Evolutionary conservation across 2,329 filamentous ascomycete species (phyloP).

Genomic region (Xylariomycetidae sp.): DNA sequence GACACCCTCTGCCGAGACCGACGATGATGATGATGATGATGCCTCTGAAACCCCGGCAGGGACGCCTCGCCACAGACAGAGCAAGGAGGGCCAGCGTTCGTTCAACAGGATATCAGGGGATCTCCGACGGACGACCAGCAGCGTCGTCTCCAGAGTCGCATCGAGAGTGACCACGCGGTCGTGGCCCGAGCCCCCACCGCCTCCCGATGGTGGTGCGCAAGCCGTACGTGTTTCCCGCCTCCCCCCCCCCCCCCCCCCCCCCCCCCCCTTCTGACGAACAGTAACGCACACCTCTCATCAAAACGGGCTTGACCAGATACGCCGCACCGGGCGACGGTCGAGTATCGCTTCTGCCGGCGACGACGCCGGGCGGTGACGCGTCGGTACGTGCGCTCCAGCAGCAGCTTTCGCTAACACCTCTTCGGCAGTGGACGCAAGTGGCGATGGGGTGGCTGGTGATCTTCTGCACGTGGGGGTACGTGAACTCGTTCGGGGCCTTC

Average conservation of each 20-base stretch:
- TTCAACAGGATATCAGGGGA: too few relatives aligned
- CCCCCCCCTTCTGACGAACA: background rate
- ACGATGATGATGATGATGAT: too few relatives aligned
- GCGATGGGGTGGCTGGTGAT: conserved; percentile 32
- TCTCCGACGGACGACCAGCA: background rate
- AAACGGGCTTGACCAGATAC: background rate
- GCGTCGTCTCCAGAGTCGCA: conserved; percentile 19
- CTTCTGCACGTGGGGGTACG: conserved; percentile 40
- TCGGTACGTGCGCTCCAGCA: too few relatives aligned
- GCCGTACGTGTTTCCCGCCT: conserved; percentile 14
- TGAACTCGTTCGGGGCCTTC: conserved; percentile 40
- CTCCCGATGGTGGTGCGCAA: conserved; percentile 24
- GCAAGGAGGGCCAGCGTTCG: too few relatives aligned
- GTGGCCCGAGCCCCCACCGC: conserved; percentile 24
- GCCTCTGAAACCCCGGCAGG: too few relatives aligned
- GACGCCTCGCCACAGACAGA: too few relatives aligned
- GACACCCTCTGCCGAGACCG: too few relatives aligned
- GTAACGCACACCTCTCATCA: background rate
- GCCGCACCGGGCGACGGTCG: conserved; percentile 2
- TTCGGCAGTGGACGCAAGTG: conserved; percentile 29
- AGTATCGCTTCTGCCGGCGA: background rate
- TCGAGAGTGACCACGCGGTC: conserved; percentile 24
- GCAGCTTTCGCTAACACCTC: conserved; percentile 1
- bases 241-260: too few relatives aligned
- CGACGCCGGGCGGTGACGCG: background rate